A percentile compares a stretch with the other conserved stretches of the same genome.
phyloP scores from a whole-genome alignment of 352 stramenopile species.

The Phytopythium sindhum region DNA sequence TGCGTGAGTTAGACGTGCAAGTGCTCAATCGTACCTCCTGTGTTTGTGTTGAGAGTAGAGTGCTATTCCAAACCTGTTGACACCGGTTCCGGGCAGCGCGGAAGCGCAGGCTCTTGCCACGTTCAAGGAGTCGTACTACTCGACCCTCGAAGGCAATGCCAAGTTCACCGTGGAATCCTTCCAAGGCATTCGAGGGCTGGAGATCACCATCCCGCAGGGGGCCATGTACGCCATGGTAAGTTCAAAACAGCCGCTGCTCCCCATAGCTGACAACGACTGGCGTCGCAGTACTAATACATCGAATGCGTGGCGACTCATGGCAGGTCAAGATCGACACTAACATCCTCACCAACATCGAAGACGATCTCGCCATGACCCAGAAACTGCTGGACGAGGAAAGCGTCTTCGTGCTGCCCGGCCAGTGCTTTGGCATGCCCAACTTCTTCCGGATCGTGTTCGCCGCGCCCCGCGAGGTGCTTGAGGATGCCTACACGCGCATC shows the following conservation, averaged over 20 bases:
- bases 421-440: slow-evolving; percentile 35
- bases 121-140: slow-evolving; percentile 87
- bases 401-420: slow-evolving; percentile 93
- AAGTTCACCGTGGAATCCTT: slow-evolving; percentile 78
- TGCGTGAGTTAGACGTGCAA: background rate
- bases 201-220: slow-evolving; percentile 88
- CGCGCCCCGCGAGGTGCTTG: slow-evolving; percentile 29
- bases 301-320: background rate
- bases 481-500: slow-evolving; percentile 39
- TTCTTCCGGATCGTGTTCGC: slow-evolving; percentile 42
- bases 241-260: background rate
- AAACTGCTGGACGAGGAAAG: slow-evolving; percentile 94
- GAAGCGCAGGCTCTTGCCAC: slow-evolving; percentile 57
- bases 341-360: slow-evolving; percentile 74
- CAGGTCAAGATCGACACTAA: slow-evolving; percentile 62
- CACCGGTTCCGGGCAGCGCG: slow-evolving; percentile 47
- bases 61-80: slow-evolving; percentile 82
- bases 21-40: background rate
- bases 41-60: slow-evolving; percentile 26
- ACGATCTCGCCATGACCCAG: slow-evolving; percentile 93
- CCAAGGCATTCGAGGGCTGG: slow-evolving; percentile 74
- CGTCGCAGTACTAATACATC: background rate
- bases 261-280: background rate
- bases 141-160: slow-evolving; percentile 83
- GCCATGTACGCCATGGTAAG: slow-evolving; percentile 95